Evolutionary conservation across 2,329 filamentous ascomycete species (phyloP).

Genomic region (Diaporthe sp.): DNA sequence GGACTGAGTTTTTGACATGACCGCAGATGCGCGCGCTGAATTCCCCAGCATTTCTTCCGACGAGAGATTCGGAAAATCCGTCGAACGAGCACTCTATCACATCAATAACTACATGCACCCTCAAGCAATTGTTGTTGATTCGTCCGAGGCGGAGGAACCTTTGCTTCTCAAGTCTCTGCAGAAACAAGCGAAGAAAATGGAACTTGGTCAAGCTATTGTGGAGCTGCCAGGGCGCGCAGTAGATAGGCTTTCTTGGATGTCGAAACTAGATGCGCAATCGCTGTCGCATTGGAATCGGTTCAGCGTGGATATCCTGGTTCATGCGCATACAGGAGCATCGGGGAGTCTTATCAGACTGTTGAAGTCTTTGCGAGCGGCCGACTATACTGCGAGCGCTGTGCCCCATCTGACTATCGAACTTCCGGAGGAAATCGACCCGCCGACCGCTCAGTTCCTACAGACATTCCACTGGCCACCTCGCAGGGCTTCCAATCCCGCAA

Average conservation of each 20-base stretch:
- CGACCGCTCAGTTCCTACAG: slow-evolving; percentile 74
- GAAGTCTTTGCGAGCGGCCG: slow-evolving; percentile 79
- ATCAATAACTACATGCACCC: slow-evolving; percentile 83
- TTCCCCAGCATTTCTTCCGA: slow-evolving; percentile 78
- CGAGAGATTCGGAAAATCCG: slow-evolving; percentile 75
- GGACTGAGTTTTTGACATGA: slow-evolving; percentile 16
- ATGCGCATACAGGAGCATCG: slow-evolving; percentile 78
- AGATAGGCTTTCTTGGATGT: slow-evolving; percentile 81
- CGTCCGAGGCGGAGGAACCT: slow-evolving; percentile 73
- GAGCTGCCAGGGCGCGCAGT: slow-evolving; percentile 77
- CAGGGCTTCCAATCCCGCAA: slow-evolving; percentile 53
- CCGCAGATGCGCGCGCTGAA: slow-evolving; percentile 81
- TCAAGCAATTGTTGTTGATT: slow-evolving; percentile 81
- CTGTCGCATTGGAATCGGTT: slow-evolving; percentile 76
- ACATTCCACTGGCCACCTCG: slow-evolving; percentile 77
- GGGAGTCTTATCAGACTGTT: slow-evolving; percentile 84
- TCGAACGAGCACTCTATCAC: slow-evolving; percentile 76
- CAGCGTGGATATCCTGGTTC: slow-evolving; percentile 85
- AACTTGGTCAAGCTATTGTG: slow-evolving; percentile 67
- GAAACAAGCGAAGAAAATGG: slow-evolving; percentile 27
- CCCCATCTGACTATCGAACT: slow-evolving; percentile 90
- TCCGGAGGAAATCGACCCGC: slow-evolving; percentile 76
- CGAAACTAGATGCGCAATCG: slow-evolving; percentile 72
- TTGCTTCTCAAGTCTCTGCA: slow-evolving; percentile 68
- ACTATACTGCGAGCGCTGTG: slow-evolving; percentile 77